A percentile compares a stretch with the other conserved stretches of the same genome.
phyloP scores from a whole-genome alignment of 345 rosid genomes.

The Hibiscus tridactylites region DNA sequence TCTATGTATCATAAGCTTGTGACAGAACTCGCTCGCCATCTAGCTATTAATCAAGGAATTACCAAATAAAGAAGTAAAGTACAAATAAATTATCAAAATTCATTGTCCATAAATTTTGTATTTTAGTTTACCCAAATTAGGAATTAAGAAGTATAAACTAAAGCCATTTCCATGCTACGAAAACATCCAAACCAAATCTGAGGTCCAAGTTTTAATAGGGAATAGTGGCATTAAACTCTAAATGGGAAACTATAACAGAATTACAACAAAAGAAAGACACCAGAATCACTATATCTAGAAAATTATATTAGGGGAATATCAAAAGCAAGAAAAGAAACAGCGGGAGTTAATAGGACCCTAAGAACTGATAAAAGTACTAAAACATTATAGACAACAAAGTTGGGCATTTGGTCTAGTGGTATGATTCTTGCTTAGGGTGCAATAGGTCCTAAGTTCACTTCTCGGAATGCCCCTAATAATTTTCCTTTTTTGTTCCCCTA shows the following conservation, averaged over 20 bases:
- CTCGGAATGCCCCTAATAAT: conserved; percentile 27
- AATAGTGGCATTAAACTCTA: background rate
- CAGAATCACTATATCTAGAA: background rate
- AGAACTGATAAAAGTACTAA: no score
- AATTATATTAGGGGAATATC: background rate
- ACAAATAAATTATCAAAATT: no score
- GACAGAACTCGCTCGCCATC: background rate
- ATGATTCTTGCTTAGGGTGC: conserved; percentile 89
- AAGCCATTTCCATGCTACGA: background rate
- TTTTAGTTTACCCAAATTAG: background rate
- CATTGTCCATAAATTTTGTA: background rate
- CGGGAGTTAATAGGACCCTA: no score
- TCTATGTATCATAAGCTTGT: background rate
- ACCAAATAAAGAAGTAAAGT: no score
- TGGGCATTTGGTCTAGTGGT: conserved; percentile 63
- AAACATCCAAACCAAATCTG: background rate
- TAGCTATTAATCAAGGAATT: no score
- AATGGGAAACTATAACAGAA: background rate
- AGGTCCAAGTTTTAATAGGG: background rate
- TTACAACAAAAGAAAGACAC: background rate
- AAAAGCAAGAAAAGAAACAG: background rate
- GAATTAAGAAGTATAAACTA: background rate
- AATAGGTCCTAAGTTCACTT: conserved; percentile 53
- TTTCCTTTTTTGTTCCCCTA: no score
- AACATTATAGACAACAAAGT: no score